phyloP scores from a whole-genome alignment of 768 basidiomycete species.

The Boletus rufocinnamomeus region DNA sequence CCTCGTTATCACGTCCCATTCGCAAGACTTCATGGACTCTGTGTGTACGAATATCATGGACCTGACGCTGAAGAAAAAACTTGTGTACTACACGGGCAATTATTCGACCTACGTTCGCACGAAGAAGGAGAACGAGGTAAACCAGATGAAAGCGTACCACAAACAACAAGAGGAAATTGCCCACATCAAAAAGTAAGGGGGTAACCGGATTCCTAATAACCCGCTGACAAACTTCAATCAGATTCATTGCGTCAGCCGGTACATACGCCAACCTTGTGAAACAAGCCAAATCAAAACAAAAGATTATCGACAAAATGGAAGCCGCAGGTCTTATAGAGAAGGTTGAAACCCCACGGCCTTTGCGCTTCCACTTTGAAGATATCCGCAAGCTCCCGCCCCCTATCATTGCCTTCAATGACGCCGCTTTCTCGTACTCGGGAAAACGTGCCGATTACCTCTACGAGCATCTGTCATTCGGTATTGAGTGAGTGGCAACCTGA shows the following conservation, averaged over 20 bases:
- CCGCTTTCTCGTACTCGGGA: conserved; percentile 95
- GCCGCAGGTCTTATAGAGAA: conserved; percentile 96
- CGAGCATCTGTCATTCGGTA: conserved; percentile 90
- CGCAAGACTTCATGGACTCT: conserved; percentile 99
- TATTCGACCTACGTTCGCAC: conserved; percentile 98
- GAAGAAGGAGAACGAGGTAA: conserved; percentile 96
- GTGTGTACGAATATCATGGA: conserved; percentile 99
- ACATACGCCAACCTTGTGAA: conserved; percentile 99
- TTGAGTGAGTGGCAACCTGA: conserved; percentile 67
- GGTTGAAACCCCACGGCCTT: conserved; percentile 68
- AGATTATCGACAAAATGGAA: conserved; percentile 99
- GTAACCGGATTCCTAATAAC: neutral
- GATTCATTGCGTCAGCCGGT: conserved; percentile 99
- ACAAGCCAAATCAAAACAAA: conserved; percentile 99
- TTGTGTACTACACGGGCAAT: conserved; percentile 94
- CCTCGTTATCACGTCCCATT: conserved; percentile 95
- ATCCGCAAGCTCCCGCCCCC: conserved; percentile 92
- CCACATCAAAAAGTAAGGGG: conserved; percentile 91
- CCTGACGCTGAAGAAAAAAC: conserved; percentile 86
- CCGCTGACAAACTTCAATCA: conserved; percentile 27
- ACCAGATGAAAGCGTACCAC: conserved; percentile 98
- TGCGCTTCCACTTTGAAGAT: conserved; percentile 97
- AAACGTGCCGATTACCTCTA: conserved; percentile 88
- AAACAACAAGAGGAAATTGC: conserved; percentile 99
- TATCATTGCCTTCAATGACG: conserved; percentile 93